Percentiles rank a stretch among this genome's conserved stretches.
Conservation (phyloP, 208 protist genomes). For the Trypanosoma boissoni region DNA sequence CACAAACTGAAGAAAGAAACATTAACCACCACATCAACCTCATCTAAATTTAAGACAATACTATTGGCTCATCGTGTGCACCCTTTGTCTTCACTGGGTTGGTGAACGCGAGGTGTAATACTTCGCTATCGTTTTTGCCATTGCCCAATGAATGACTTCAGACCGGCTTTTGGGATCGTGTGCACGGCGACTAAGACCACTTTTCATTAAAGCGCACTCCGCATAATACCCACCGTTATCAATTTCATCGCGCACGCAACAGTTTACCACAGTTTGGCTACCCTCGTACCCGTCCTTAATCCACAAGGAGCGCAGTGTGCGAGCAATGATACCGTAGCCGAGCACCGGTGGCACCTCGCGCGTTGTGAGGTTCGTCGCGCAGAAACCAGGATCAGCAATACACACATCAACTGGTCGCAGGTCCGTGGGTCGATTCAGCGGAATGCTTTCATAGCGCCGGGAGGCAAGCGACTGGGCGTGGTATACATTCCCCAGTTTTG, state of each 20-base stretch:
- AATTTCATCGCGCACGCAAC: conserved; percentile 55
- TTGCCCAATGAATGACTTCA: conserved; percentile 73
- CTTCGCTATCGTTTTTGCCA: conserved; percentile 81
- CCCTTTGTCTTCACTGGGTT: neutral
- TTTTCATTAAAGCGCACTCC: conserved; percentile 65
- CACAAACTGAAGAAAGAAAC: too few relatives aligned
- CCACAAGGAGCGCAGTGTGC: conserved; percentile 67
- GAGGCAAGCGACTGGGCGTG: conserved; percentile 68
- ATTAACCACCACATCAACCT: conserved; percentile 9
- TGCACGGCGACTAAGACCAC: conserved; percentile 57
- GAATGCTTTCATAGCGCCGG: conserved; percentile 73
- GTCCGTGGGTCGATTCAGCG: conserved; percentile 50
- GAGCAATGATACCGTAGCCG: conserved; percentile 37
- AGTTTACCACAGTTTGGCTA: conserved; percentile 73
- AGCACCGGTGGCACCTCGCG: conserved; percentile 36
- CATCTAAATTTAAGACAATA: too few relatives aligned
- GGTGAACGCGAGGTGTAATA: conserved; percentile 46
- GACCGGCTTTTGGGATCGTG: conserved; percentile 49
- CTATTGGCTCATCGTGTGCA: neutral
- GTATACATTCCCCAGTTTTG: conserved; percentile 83
- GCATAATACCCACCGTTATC: conserved; percentile 76
- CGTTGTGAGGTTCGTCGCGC: conserved; percentile 44
- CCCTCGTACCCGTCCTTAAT: conserved; percentile 69
- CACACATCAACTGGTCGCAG: conserved; percentile 67
- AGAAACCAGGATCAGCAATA: conserved; percentile 68